These are phyloP conservation scores for Nigrospora osmanthi DNA, from an alignment of 2,329 filamentous ascomycete genomes.

Conservation along the genomic window DNA sequence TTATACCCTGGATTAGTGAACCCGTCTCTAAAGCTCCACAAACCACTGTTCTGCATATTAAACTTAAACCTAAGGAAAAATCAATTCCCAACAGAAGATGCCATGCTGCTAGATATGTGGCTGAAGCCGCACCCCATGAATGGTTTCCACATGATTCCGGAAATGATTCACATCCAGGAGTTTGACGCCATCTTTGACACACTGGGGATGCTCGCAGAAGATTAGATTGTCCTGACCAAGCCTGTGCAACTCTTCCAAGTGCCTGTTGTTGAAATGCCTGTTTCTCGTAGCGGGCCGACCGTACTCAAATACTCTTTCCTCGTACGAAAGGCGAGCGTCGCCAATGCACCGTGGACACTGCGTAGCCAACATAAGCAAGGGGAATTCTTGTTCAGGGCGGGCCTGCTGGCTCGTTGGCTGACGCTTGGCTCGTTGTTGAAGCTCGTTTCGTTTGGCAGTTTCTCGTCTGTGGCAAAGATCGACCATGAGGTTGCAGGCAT, in stretches of 20 bases:
- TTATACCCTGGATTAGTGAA: no score
- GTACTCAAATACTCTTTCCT: slow-evolving; percentile 8
- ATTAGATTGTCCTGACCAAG: not conserved
- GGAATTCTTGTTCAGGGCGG: slow-evolving; percentile 7
- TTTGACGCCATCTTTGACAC: no score
- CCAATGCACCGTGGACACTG: slow-evolving; percentile 11
- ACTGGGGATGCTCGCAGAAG: no score
- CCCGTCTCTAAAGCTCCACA: no score
- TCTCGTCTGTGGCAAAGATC: slow-evolving; percentile 5
- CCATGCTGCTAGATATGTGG: not conserved
- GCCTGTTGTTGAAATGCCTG: slow-evolving; percentile 13
- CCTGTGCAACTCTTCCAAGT: slow-evolving; percentile 9
- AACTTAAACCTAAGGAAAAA: no score
- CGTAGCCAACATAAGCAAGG: slow-evolving; percentile 8
- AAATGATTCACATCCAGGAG: slow-evolving; percentile 5
- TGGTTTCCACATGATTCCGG: slow-evolving; percentile 7
- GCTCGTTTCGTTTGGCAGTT: slow-evolving; percentile 3
- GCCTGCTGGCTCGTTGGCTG: slow-evolving; percentile 2
- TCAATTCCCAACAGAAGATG: no score
- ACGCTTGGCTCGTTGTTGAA: not conserved
- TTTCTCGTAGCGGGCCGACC: slow-evolving; percentile 9
- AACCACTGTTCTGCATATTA: no score
- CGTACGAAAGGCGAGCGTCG: slow-evolving; percentile 5
- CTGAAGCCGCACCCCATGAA: slow-evolving; percentile 7
- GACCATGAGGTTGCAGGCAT: slow-evolving; percentile 6